Base-by-base conservation (phyloP, 176 grass and related monocot genomes). In the Avena insularis region DNA sequence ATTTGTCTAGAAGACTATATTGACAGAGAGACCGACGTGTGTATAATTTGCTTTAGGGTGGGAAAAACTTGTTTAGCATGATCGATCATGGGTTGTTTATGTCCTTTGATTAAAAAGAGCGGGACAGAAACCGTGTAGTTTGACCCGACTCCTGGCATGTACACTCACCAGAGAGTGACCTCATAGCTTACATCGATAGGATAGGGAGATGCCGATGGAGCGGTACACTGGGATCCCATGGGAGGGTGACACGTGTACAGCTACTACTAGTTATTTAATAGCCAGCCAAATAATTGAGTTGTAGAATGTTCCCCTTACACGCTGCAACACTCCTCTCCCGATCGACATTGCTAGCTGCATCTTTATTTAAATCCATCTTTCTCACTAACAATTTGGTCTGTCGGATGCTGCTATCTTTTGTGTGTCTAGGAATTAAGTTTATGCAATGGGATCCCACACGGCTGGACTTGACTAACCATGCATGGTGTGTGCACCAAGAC, bases 241-340 rank as follows among this genome's bases (percentile, higher is more conserved):
- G 23, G 49, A 55, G 74, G 25, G 6, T 27, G 49, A 3, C 74
- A 77, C 14, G 25, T 77, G 74, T 31, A 50, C 25, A 10, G 0
- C 46, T 29, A 0, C 46, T 29, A 0, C 1, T 53, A 17, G 16
- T 75, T 76, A 17, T 10, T 25, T 33, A 12, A 49, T 76, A 51
- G 73, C 16, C 46, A 51, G 23, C 74, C 74, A 77, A 77, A 77
- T 77, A 77, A 55, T 55, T 55, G 49, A 77, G 74, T 25, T 25
- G 25, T 77, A 54, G 49, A 55, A 35, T 77, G 74, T 11, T 16
- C 21, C 21, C 71, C 46, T 16, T 9, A 8, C 47, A 75, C 72
- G 72, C 6, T 31, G 23, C 47, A 75, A 29, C 47, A 29, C 47
- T 75, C 47, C 46, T 75, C 47, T 75, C 72, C 72, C 47, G 7